Conservation (phyloP, 2,329 filamentous ascomycete species). For the Neonectria sp. region DNA sequence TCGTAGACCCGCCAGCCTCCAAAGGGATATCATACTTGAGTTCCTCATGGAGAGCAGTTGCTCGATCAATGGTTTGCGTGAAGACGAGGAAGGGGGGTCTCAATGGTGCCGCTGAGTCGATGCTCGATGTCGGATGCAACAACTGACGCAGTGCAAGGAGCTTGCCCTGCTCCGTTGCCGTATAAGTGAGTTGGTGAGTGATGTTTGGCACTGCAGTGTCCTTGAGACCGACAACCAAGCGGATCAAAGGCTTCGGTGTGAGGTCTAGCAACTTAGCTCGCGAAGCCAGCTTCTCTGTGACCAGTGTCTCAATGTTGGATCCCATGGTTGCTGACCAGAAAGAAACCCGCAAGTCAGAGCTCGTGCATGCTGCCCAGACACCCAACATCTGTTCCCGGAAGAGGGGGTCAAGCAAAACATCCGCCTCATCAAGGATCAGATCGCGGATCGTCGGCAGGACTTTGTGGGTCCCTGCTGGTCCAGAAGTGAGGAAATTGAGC, state of each 20-base stretch:
- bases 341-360: constrained; percentile 78
- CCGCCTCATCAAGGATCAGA: constrained; percentile 92
- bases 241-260: constrained; percentile 72
- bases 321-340: constrained; percentile 99
- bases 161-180: constrained; percentile 94
- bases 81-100: constrained; percentile 95
- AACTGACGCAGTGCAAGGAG: constrained; percentile 92
- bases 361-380: constrained; percentile 86
- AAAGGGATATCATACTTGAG: constrained; percentile 94
- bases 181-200: constrained; percentile 89
- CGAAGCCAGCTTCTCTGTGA: constrained; percentile 75
- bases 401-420: constrained; percentile 91
- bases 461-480: constrained; percentile 61
- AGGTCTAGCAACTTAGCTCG: constrained; percentile 61
- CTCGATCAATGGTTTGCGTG: constrained; percentile 94
- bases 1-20: constrained; percentile 85
- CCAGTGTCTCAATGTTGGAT: constrained; percentile 88
- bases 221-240: constrained; percentile 95
- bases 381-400: constrained; percentile 91
- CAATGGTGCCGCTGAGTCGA: constrained; percentile 71
- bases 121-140: constrained; percentile 78
- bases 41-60: constrained; percentile 88
- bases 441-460: constrained; percentile 78
- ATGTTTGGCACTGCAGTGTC: constrained; percentile 96
- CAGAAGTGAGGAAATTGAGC: constrained; percentile 76